Evolutionary conservation across 305 asterid species (phyloP).

Genomic region (Andrographis paniculata): DNA sequence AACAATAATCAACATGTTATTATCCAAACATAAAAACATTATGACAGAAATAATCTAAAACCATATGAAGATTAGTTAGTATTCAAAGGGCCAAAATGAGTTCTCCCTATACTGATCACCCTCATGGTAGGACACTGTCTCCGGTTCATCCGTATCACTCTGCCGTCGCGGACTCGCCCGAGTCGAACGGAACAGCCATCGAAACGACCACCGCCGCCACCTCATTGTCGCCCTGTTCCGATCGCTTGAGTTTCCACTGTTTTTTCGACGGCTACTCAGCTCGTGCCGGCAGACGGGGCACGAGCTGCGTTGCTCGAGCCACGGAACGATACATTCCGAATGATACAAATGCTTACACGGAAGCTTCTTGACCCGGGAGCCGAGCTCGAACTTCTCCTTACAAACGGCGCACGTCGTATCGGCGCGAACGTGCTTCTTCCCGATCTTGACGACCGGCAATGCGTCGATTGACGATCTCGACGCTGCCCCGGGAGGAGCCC

Average conservation of each 20-base stretch:
- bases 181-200: slow-evolving; percentile 2
- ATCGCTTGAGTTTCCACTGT: not conserved
- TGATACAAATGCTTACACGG: slow-evolving; percentile 89
- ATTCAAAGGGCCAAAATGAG: slow-evolving; percentile 5
- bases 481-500: slow-evolving; percentile 73
- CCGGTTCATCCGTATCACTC: not conserved
- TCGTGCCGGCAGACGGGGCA: slow-evolving; percentile 87
- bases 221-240: slow-evolving; percentile 50
- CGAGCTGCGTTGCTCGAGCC: slow-evolving; percentile 67
- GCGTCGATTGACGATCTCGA: slow-evolving; percentile 57
- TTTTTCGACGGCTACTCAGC: slow-evolving; percentile 22
- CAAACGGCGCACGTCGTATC: slow-evolving; percentile 76
- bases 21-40: too few relatives aligned
- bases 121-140: not conserved
- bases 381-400: slow-evolving; percentile 65
- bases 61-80: not conserved
- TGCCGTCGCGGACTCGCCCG: not conserved
- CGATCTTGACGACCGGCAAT: slow-evolving; percentile 58
- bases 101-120: not conserved
- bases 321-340: slow-evolving; percentile 69
- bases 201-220: slow-evolving; percentile 8
- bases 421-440: slow-evolving; percentile 58
- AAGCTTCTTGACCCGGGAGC: slow-evolving; percentile 56
- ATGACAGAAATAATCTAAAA: too few relatives aligned
- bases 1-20: too few relatives aligned